phyloP scores from a whole-genome alignment of 305 asterid genomes.

The Fraxinus ornus region DNA sequence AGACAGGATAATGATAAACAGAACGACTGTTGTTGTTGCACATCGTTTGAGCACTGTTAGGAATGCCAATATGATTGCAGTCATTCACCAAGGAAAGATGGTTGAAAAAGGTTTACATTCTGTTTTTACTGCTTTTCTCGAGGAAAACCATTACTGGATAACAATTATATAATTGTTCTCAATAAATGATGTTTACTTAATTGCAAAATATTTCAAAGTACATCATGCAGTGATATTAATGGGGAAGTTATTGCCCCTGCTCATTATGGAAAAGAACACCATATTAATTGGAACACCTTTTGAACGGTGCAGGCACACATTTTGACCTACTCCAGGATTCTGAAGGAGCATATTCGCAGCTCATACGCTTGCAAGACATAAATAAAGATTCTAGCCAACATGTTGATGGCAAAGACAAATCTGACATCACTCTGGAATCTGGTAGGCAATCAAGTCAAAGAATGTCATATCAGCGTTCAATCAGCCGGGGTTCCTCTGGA shows the following conservation, averaged over 20 bases:
- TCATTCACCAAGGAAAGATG: slow-evolving; percentile 63
- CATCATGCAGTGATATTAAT: neutral
- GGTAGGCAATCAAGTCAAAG: slow-evolving; percentile 55
- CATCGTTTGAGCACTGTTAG: slow-evolving; percentile 66
- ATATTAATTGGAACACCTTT: slow-evolving; percentile 3
- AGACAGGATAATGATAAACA: slow-evolving; percentile 48
- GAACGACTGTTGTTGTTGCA: slow-evolving; percentile 65
- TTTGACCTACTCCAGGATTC: slow-evolving; percentile 48
- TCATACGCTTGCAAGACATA: slow-evolving; percentile 54
- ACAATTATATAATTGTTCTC: neutral
- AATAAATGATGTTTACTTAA: neutral
- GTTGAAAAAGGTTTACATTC: slow-evolving; percentile 54
- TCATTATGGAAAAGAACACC: neutral
- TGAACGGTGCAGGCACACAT: slow-evolving; percentile 46
- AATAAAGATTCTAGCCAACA: slow-evolving; percentile 31
- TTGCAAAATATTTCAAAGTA: neutral
- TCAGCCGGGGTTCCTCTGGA: slow-evolving; percentile 68
- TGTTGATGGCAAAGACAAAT: slow-evolving; percentile 41
- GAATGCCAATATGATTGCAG: slow-evolving; percentile 65
- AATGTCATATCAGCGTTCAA: slow-evolving; percentile 54
- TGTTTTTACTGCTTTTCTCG: neutral
- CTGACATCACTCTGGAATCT: slow-evolving; percentile 37
- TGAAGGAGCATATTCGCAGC: slow-evolving; percentile 65
- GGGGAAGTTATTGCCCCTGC: neutral
- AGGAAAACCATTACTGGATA: neutral